Evolutionary conservation across 345 rosid genomes (phyloP).

Genomic region (Citrus mangshanensis): DNA sequence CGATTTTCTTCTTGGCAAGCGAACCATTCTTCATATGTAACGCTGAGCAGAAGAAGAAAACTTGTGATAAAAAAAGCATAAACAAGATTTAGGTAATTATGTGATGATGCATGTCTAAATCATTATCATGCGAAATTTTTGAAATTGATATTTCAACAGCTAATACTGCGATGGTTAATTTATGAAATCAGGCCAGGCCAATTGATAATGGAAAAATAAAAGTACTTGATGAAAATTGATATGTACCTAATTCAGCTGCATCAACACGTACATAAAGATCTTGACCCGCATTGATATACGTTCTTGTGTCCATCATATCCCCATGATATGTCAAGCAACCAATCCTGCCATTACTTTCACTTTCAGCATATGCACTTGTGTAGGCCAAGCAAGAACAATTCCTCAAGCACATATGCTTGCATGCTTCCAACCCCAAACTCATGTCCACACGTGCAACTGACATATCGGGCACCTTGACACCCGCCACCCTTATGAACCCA

Average conservation of each 20-base stretch:
- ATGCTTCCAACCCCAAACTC: slow-evolving; percentile 39
- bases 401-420: slow-evolving; percentile 37
- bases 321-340: slow-evolving; percentile 66
- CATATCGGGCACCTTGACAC: slow-evolving; percentile 53
- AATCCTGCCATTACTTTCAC: slow-evolving; percentile 27
- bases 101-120: not conserved
- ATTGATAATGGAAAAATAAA: too few species aligned
- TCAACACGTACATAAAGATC: slow-evolving; percentile 50
- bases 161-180: not conserved
- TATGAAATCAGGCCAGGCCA: not conserved
- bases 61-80: too few species aligned
- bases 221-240: not conserved
- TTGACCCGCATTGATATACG: slow-evolving; percentile 36
- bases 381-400: slow-evolving; percentile 63
- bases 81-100: too few species aligned
- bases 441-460: slow-evolving; percentile 26
- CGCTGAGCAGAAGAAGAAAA: slow-evolving; percentile 22
- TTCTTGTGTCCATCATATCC: slow-evolving; percentile 37
- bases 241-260: slow-evolving; percentile 48
- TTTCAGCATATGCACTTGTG: slow-evolving; percentile 39
- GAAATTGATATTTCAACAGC: not conserved
- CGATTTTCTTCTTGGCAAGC: slow-evolving; percentile 24
- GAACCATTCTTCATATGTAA: slow-evolving; percentile 23
- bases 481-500: slow-evolving; percentile 43
- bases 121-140: not conserved